These are phyloP conservation scores for Penicillium frequentans DNA, from an alignment of 2,329 filamentous ascomycete species.

Conservation along the genomic window DNA sequence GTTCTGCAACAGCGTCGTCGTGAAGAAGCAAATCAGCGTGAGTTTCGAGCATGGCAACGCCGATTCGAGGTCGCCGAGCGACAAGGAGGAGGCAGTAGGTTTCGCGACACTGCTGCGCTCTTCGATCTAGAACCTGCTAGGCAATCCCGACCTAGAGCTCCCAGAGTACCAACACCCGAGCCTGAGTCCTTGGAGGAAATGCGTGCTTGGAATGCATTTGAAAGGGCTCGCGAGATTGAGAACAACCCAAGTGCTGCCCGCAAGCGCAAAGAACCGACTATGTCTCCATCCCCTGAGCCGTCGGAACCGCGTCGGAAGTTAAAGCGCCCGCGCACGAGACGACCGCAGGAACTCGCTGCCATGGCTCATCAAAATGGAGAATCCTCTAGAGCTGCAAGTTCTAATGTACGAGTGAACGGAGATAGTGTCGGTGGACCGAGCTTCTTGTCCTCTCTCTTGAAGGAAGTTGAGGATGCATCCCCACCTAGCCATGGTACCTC, in stretches of 20 bases:
- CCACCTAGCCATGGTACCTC: slow-evolving; percentile 29
- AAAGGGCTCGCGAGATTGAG: slow-evolving; percentile 74
- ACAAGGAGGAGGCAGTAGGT: slow-evolving; percentile 72
- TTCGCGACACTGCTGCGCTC: slow-evolving; percentile 66
- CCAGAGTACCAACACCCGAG: slow-evolving; percentile 49
- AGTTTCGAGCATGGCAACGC: slow-evolving; percentile 74
- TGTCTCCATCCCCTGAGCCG: slow-evolving; percentile 72
- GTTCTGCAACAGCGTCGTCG: slow-evolving; percentile 52
- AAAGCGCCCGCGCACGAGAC: slow-evolving; percentile 80
- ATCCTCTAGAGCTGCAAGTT: slow-evolving; percentile 36
- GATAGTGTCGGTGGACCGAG: slow-evolving; percentile 62
- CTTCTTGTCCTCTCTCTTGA: slow-evolving; percentile 81
- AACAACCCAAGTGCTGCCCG: slow-evolving; percentile 49
- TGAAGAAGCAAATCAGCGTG: slow-evolving; percentile 54
- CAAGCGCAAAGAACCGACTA: slow-evolving; percentile 59
- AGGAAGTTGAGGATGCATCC: slow-evolving; percentile 72
- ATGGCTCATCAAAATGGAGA: slow-evolving; percentile 44
- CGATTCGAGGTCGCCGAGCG: slow-evolving; percentile 78
- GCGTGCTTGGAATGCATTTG: slow-evolving; percentile 85
- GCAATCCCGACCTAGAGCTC: slow-evolving; percentile 41
- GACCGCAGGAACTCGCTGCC: slow-evolving; percentile 56
- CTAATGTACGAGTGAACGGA: slow-evolving; percentile 32
- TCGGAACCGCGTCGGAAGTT: slow-evolving; percentile 75
- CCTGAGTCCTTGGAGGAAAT: slow-evolving; percentile 78
- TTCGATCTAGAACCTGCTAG: slow-evolving; percentile 52